Percentiles rank a stretch among this genome's conserved stretches.
These are phyloP conservation scores for Bauhinia variegata DNA, from an alignment of 306 rosid genomes.

Conservation along the genomic window DNA sequence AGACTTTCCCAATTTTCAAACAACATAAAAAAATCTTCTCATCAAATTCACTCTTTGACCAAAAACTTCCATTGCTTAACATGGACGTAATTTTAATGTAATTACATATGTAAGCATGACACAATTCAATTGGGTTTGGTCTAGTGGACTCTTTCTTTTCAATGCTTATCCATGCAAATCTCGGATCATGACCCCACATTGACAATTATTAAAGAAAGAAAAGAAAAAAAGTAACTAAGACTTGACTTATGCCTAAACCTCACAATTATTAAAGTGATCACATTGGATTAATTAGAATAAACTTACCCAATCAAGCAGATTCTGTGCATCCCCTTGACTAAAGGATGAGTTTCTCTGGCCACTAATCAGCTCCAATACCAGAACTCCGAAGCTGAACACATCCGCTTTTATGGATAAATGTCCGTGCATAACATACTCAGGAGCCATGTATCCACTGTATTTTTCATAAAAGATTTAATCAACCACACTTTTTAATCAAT, in stretches of 20 bases:
- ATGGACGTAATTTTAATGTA: too few species aligned
- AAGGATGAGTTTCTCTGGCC: constrained; percentile 65
- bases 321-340: constrained; percentile 34
- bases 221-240: not conserved
- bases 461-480: constrained; percentile 15
- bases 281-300: too few species aligned
- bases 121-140: not conserved
- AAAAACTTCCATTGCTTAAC: too few species aligned
- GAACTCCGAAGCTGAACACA: constrained; percentile 88
- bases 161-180: constrained; percentile 41
- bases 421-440: constrained; percentile 89
- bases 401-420: constrained; percentile 76
- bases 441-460: constrained; percentile 94
- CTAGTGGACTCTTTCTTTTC: constrained; percentile 10
- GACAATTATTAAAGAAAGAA: not conserved
- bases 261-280: not conserved
- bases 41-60: too few species aligned
- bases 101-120: constrained; percentile 9
- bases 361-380: constrained; percentile 78
- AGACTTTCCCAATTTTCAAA: too few species aligned
- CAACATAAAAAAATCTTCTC: too few species aligned
- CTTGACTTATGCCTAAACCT: constrained; percentile 10
- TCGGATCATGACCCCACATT: constrained; percentile 6
- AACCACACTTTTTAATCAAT: not conserved
- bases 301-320: constrained; percentile 54